Conservation (phyloP, 2,329 filamentous ascomycete genomes). For the Westerdykella sp. region DNA sequence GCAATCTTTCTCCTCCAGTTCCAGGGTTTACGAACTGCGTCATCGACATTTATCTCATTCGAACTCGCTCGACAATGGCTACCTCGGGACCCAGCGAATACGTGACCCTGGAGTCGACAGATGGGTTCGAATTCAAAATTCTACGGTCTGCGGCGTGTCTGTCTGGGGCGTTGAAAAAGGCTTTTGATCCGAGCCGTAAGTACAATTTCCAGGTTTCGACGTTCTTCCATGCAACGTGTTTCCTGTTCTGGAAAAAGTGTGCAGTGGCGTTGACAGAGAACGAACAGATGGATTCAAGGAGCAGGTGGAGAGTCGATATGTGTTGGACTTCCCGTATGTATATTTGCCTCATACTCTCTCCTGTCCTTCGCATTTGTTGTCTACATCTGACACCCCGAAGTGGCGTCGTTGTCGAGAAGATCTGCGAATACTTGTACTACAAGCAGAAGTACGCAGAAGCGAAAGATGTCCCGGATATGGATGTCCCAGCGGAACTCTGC, state of each 20-base stretch:
- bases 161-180: slow-evolving; percentile 66
- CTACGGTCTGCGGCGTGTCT: slow-evolving; percentile 63
- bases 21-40: no score
- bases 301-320: slow-evolving; percentile 57
- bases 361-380: not conserved
- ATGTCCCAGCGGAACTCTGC: slow-evolving; percentile 71
- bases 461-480: slow-evolving; percentile 72
- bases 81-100: slow-evolving; percentile 51
- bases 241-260: not conserved
- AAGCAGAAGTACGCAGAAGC: slow-evolving; percentile 66
- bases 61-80: slow-evolving; percentile 11
- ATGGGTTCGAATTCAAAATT: slow-evolving; percentile 72
- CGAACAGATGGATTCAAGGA: slow-evolving; percentile 58
- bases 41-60: no score
- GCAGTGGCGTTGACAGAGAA: not conserved
- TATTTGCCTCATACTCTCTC: slow-evolving; percentile 17
- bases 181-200: slow-evolving; percentile 64
- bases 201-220: not conserved
- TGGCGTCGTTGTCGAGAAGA: slow-evolving; percentile 68
- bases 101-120: slow-evolving; percentile 68
- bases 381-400: slow-evolving; percentile 39
- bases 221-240: not conserved
- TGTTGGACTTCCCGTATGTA: slow-evolving; percentile 63
- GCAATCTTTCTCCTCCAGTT: no score
- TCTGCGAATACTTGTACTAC: slow-evolving; percentile 79